phyloP scores from a whole-genome alignment of 106 monocot species.

The Amphibolis antarctica region DNA sequence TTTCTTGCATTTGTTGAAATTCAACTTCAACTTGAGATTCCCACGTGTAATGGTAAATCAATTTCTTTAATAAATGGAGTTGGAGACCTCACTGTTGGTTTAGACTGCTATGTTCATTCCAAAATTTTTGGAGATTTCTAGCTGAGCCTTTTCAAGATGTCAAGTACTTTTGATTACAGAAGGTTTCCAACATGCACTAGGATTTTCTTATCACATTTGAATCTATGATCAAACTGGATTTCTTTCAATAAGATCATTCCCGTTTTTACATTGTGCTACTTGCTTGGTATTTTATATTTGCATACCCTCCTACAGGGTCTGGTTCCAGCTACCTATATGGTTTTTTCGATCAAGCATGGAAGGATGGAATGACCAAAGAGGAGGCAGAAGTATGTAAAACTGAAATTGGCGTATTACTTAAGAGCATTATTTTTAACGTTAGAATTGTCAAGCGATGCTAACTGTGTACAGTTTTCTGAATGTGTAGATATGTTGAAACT shows the following conservation, averaged over 20 bases:
- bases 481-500: too few species aligned
- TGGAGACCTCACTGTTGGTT: too few species aligned
- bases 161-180: neutral
- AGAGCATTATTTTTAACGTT: too few species aligned
- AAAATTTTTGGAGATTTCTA: too few species aligned
- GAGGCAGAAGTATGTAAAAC: conserved; percentile 50
- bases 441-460: neutral
- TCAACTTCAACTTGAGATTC: too few species aligned
- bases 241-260: neutral
- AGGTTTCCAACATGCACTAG: neutral
- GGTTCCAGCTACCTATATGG: conserved; percentile 74
- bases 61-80: too few species aligned
- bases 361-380: conserved; percentile 59
- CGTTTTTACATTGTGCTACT: neutral
- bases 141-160: too few species aligned
- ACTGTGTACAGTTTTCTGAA: neutral
- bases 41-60: too few species aligned
- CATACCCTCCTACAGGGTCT: conserved; percentile 30
- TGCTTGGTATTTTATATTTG: neutral
- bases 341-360: conserved; percentile 68
- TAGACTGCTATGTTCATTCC: too few species aligned
- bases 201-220: neutral
- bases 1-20: too few species aligned
- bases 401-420: neutral
- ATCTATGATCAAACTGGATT: neutral